Evolutionary conservation across 345 rosid species (phyloP).

Genomic region (Fremontodendron californicum): DNA sequence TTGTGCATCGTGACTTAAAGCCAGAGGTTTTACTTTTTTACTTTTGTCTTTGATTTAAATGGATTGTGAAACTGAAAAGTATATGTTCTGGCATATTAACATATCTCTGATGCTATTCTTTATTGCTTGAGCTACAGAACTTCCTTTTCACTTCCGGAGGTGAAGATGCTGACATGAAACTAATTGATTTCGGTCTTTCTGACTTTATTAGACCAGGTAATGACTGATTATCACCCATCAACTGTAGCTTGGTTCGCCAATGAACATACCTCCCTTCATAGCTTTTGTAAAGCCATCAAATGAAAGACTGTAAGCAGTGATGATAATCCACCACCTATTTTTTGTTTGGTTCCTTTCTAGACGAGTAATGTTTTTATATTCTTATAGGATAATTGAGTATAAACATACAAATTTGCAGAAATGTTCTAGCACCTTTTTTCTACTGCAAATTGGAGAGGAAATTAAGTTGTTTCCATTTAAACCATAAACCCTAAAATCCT

Average conservation of each 20-base stretch:
- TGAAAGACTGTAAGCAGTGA: not conserved
- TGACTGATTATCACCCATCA: not conserved
- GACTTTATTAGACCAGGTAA: conserved; percentile 80
- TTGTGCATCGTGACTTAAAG: conserved; percentile 77
- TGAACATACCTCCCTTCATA: not conserved
- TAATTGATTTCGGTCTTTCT: conserved; percentile 84
- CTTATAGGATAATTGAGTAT: not conserved
- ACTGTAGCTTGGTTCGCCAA: not conserved
- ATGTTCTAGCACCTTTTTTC: not conserved
- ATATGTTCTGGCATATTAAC: not conserved
- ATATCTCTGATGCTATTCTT: conserved; percentile 13
- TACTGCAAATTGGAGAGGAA: not conserved
- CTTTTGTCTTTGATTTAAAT: not conserved
- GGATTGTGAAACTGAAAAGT: not conserved
- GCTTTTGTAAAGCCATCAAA: not conserved
- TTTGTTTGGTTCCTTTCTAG: not conserved
- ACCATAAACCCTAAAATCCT: not conserved
- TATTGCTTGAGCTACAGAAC: conserved; percentile 44
- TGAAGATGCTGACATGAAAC: conserved; percentile 73
- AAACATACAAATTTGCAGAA: not conserved
- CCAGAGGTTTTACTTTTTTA: conserved; percentile 54
- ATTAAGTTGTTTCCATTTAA: not conserved
- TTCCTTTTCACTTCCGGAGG: conserved; percentile 58
- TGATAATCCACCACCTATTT: not conserved
- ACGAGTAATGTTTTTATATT: not conserved